These are phyloP conservation scores for Melocanna baccifera DNA, from an alignment of 176 grass and related monocot species.

Conservation along the genomic window DNA sequence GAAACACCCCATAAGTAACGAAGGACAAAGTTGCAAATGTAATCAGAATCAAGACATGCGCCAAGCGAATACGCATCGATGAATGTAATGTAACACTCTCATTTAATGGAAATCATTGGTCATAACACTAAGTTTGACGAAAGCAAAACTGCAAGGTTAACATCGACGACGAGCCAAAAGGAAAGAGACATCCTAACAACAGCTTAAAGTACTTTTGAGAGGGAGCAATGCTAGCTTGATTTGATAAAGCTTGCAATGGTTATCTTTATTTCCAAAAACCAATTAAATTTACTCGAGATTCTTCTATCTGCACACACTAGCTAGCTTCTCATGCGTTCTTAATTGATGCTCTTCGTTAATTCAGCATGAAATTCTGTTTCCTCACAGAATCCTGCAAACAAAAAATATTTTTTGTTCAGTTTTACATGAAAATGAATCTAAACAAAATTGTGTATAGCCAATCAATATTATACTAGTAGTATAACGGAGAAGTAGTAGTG, in stretches of 20 bases:
- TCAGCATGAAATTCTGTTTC: background rate
- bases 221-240: background rate
- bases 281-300: background rate
- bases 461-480: background rate
- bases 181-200: background rate
- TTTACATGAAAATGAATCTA: background rate
- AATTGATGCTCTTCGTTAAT: background rate
- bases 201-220: background rate
- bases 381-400: background rate
- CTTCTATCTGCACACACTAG: background rate
- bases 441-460: background rate
- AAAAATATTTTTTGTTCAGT: background rate
- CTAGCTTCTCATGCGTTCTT: background rate
- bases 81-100: background rate
- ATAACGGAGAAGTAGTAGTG: no score
- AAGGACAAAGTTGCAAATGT: background rate
- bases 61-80: background rate
- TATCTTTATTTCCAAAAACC: background rate
- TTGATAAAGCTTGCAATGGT: background rate
- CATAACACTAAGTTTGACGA: background rate
- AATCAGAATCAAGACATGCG: background rate
- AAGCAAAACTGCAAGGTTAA: background rate
- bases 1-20: background rate
- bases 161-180: background rate
- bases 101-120: background rate